phyloP scores from a whole-genome alignment of 1,284 basidiomycete species.

The Papiliotrema laurentii region DNA sequence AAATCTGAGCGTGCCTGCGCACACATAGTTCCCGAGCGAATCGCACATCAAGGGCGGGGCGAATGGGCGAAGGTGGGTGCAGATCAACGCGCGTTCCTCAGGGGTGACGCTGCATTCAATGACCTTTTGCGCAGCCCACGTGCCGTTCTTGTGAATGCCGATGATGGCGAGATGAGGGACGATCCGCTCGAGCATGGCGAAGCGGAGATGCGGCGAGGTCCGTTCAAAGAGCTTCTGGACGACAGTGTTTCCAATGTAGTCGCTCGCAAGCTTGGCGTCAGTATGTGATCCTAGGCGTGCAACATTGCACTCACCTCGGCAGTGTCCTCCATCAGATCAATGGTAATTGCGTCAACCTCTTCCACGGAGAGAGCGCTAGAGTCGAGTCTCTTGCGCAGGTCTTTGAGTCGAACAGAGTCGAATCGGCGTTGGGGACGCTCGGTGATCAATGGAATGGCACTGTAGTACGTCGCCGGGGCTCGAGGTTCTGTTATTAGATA shows the following conservation, averaged over 20 bases:
- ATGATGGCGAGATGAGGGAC: slow-evolving; percentile 94
- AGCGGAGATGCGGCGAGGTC: slow-evolving; percentile 69
- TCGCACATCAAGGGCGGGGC: slow-evolving; percentile 90
- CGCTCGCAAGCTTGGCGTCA: slow-evolving; percentile 84
- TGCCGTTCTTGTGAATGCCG: slow-evolving; percentile 98
- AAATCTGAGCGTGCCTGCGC: slow-evolving; percentile 78
- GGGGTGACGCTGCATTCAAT: slow-evolving; percentile 90
- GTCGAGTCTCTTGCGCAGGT: slow-evolving; percentile 85
- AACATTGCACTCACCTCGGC: slow-evolving; percentile 38
- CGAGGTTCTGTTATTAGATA: slow-evolving; percentile 23
- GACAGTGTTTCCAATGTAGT: slow-evolving; percentile 98
- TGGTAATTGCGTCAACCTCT: slow-evolving; percentile 84
- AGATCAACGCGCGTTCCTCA: slow-evolving; percentile 80
- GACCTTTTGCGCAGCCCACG: slow-evolving; percentile 99
- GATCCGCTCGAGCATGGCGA: slow-evolving; percentile 88
- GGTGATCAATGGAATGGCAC: slow-evolving; percentile 78
- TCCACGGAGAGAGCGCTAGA: slow-evolving; percentile 74
- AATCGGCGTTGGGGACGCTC: slow-evolving; percentile 71
- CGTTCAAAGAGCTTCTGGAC: slow-evolving; percentile 95
- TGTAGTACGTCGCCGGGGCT: slow-evolving; percentile 66
- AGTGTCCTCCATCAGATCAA: slow-evolving; percentile 74
- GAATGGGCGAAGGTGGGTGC: slow-evolving; percentile 82
- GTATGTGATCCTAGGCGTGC: neutral
- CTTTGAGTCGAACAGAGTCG: slow-evolving; percentile 90
- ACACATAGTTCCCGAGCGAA: slow-evolving; percentile 97